These are phyloP conservation scores for carrot (Daucus carota) DNA, from an alignment of 129 eudicot genomes.

Conservation along the genomic window DNA sequence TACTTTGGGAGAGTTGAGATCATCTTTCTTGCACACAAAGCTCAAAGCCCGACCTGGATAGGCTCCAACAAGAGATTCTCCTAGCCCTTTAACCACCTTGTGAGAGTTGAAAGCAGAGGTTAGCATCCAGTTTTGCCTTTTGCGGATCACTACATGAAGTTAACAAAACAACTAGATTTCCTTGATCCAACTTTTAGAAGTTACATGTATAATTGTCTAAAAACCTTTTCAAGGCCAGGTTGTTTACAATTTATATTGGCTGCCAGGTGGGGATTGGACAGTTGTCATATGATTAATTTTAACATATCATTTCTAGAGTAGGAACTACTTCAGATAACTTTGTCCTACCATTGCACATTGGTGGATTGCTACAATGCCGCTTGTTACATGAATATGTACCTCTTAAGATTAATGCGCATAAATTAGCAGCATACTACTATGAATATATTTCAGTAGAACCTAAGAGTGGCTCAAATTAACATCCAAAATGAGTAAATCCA, in stretches of 20 bases:
- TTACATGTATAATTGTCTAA: background rate
- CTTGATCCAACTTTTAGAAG: background rate
- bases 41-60: conserved; percentile 84
- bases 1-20: conserved; percentile 77
- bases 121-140: background rate
- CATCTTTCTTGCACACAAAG: conserved; percentile 61
- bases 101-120: background rate
- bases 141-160: too few relatives aligned
- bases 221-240: background rate
- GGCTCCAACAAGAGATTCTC: conserved; percentile 83
- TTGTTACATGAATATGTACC: background rate
- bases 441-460: too few relatives aligned
- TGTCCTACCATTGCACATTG: background rate
- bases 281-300: too few relatives aligned
- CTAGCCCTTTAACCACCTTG: conserved; percentile 93
- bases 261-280: too few relatives aligned
- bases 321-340: background rate
- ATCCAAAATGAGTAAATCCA: background rate
- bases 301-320: background rate
- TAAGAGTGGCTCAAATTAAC: background rate
- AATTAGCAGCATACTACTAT: background rate
- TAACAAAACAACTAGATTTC: too few relatives aligned
- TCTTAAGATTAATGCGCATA: background rate
- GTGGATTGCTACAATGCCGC: background rate
- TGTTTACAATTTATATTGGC: too few relatives aligned